Percentiles rank a stretch among this genome's conserved stretches.
phyloP scores from a whole-genome alignment of 1,139 yeast species.

The Protomyces gravidus region DNA sequence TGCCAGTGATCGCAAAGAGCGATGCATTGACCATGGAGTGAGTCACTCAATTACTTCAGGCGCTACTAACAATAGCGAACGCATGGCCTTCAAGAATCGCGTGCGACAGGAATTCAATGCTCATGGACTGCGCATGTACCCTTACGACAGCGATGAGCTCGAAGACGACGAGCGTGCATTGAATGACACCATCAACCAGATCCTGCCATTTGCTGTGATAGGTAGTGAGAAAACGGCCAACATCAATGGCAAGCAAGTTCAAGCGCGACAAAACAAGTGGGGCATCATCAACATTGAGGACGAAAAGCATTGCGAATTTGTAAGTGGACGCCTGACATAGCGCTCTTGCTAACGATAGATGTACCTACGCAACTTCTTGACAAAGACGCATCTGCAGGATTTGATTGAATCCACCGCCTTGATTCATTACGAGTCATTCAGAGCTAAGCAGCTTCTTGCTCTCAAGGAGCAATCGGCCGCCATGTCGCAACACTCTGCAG shows the following conservation, averaged over 20 bases:
- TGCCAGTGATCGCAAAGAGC: conserved; percentile 90
- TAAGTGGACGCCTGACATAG: conserved; percentile 39
- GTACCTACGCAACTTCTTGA: conserved; percentile 84
- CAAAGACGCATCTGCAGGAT: conserved; percentile 93
- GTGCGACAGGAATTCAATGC: conserved; percentile 69
- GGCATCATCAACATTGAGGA: conserved; percentile 84
- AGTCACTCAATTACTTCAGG: conserved; percentile 76
- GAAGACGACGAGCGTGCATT: conserved; percentile 51
- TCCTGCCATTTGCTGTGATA: conserved; percentile 87
- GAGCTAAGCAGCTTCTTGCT: conserved; percentile 89
- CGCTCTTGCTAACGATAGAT: conserved; percentile 1
- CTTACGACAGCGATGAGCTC: conserved; percentile 82
- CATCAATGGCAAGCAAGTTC: conserved; percentile 64
- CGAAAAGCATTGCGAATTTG: conserved; percentile 91
- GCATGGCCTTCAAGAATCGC: conserved; percentile 37
- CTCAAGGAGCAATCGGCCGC: conserved; percentile 61
- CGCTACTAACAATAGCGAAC: conserved; percentile 35
- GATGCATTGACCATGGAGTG: conserved; percentile 74
- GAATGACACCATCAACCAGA: conserved; percentile 43
- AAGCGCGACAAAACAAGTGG: conserved; percentile 93
- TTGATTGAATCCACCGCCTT: conserved; percentile 87
- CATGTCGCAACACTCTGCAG: conserved; percentile 13
- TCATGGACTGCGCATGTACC: conserved; percentile 76
- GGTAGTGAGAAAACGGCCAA: conserved; percentile 83
- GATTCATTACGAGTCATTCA: conserved; percentile 85